A percentile compares a stretch with the other conserved stretches of the same genome.
These are phyloP conservation scores for Coelastrella sp. DNA, from an alignment of 139 green algal genomes.

Conservation along the genomic window DNA sequence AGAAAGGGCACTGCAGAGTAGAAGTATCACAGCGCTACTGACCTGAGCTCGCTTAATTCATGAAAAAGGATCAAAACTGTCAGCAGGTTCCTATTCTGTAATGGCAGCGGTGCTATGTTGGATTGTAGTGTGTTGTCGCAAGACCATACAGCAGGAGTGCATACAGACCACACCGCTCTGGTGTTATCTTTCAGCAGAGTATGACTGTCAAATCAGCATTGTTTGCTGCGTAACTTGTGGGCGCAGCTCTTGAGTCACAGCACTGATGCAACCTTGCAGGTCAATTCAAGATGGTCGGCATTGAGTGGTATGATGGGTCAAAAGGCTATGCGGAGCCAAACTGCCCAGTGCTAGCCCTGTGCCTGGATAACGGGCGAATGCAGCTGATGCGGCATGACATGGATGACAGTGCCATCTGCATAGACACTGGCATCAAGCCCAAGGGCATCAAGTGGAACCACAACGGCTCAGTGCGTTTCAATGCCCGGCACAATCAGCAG, in stretches of 20 bases:
- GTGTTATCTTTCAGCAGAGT: too few relatives aligned
- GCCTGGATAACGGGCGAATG: slow-evolving; percentile 79
- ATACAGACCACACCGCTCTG: too few relatives aligned
- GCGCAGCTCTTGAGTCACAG: not conserved
- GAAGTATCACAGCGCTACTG: too few relatives aligned
- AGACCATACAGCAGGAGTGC: too few relatives aligned
- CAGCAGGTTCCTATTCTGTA: too few relatives aligned
- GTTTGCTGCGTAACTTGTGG: not conserved
- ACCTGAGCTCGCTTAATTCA: too few relatives aligned
- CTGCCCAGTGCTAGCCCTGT: slow-evolving; percentile 75
- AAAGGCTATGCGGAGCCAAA: slow-evolving; percentile 72
- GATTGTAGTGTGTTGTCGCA: too few relatives aligned
- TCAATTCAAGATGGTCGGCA: slow-evolving; percentile 65
- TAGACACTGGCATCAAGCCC: slow-evolving; percentile 78
- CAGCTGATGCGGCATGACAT: slow-evolving; percentile 79
- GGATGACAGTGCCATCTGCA: slow-evolving; percentile 77
- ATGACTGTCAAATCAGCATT: not conserved
- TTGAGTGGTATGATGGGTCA: slow-evolving; percentile 86
- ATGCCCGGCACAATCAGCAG: too few relatives aligned
- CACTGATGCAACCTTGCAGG: not conserved
- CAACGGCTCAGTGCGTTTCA: slow-evolving; percentile 66
- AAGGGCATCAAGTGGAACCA: slow-evolving; percentile 75
- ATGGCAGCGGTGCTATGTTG: too few relatives aligned
- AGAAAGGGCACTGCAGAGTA: not conserved
- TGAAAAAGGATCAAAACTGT: too few relatives aligned